Percentiles rank a stretch among this genome's conserved stretches.
These are phyloP conservation scores for Citrus trifoliata DNA, from an alignment of 345 rosid genomes.

Conservation along the genomic window DNA sequence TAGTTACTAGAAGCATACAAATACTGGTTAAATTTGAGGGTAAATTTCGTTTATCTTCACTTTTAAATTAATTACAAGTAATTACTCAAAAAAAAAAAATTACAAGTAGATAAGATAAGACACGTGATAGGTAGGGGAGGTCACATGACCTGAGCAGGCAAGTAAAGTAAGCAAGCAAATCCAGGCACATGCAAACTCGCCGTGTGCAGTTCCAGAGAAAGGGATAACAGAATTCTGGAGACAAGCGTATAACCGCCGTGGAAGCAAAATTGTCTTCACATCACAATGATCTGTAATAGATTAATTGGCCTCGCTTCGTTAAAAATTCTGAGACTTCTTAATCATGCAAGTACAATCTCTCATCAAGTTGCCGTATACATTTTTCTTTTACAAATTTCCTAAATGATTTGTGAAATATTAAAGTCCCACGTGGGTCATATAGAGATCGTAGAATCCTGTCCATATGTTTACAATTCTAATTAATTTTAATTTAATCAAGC, in stretches of 20 bases:
- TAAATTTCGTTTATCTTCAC: not conserved
- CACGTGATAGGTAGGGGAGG: not conserved
- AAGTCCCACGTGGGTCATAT: not conserved
- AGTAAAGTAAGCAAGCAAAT: not conserved
- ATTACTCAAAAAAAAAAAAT: no score
- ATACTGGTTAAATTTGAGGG: no score
- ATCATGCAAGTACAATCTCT: not conserved
- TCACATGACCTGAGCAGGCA: not conserved
- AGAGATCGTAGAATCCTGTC: not conserved
- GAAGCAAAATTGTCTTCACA: no score
- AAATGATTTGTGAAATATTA: not conserved
- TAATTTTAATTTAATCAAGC: not conserved
- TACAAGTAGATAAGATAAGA: not conserved
- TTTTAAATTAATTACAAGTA: not conserved
- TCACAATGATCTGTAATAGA: not conserved
- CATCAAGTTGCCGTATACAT: not conserved
- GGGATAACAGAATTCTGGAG: not conserved
- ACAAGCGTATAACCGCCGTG: not conserved
- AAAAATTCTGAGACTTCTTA: not conserved
- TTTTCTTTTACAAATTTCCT: not conserved
- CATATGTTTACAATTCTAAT: not conserved
- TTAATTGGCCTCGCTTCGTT: not conserved
- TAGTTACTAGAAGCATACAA: no score
- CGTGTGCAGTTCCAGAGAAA: not conserved
- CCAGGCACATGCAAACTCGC: not conserved